phyloP scores from a whole-genome alignment of 2,329 filamentous ascomycete genomes.

The Aspergillus sp. region DNA sequence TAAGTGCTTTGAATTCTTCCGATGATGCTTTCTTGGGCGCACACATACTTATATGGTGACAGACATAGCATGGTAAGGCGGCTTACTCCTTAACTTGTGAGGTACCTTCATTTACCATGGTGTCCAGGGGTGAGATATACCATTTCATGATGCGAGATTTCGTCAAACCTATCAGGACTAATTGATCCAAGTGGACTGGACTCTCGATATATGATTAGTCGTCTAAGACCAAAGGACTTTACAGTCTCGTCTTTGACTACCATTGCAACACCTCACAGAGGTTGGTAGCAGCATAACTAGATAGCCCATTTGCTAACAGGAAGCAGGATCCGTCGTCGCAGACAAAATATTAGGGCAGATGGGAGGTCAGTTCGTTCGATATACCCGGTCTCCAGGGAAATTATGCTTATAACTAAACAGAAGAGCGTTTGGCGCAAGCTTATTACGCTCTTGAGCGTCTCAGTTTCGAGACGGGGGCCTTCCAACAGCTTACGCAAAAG shows the following conservation, averaged over 20 bases:
- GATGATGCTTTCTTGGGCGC: not conserved
- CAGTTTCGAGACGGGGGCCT: slow-evolving; percentile 51
- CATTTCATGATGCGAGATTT: no score
- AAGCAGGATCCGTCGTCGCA: slow-evolving; percentile 49
- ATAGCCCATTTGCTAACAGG: slow-evolving; percentile 7
- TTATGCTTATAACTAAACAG: slow-evolving; percentile 27
- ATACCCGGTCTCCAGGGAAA: not conserved
- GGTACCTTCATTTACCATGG: slow-evolving; percentile 3
- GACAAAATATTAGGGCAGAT: slow-evolving; percentile 54
- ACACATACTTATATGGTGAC: slow-evolving; percentile 2
- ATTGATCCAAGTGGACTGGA: slow-evolving; percentile 47
- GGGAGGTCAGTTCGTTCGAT: slow-evolving; percentile 36
- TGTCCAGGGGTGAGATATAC: slow-evolving; percentile 25
- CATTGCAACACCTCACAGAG: slow-evolving; percentile 53
- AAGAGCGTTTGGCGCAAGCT: slow-evolving; percentile 44
- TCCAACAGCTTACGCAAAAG: slow-evolving; percentile 51
- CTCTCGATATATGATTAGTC: slow-evolving; percentile 56
- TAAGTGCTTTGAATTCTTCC: slow-evolving; percentile 28
- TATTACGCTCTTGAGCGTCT: slow-evolving; percentile 50
- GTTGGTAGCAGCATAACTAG: slow-evolving; percentile 20
- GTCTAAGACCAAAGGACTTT: slow-evolving; percentile 53
- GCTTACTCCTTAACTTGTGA: not conserved
- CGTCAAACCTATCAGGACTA: not conserved
- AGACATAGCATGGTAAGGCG: slow-evolving; percentile 43
- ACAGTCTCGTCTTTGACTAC: slow-evolving; percentile 65